Conservation (phyloP, 2,329 filamentous ascomycete species). For the Talaromyces sp. region DNA sequence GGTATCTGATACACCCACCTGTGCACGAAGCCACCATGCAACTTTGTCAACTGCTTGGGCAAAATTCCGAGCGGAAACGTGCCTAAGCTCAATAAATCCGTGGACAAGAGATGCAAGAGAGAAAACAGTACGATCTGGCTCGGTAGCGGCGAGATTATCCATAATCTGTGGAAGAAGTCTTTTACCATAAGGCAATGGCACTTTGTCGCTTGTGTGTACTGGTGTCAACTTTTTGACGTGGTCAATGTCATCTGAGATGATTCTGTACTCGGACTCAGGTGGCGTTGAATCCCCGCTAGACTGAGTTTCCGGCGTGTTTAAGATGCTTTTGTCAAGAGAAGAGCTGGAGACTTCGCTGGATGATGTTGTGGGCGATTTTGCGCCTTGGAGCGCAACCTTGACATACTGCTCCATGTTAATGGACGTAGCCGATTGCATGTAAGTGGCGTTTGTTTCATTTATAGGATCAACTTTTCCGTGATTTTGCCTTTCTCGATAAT, state of each 20-base stretch:
- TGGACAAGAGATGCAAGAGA: background rate
- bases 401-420: conserved; percentile 2
- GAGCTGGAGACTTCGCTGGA: background rate
- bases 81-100: background rate
- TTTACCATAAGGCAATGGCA: background rate
- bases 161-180: conserved; percentile 14
- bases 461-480: background rate
- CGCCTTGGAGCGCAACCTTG: background rate
- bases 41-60: conserved; percentile 7
- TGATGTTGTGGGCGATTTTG: background rate
- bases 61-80: background rate
- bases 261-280: background rate
- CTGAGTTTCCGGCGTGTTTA: background rate
- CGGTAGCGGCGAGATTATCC: conserved; percentile 1
- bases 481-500: conserved; percentile 8
- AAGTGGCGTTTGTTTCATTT: background rate
- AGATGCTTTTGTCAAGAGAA: background rate
- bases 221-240: background rate
- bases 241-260: background rate
- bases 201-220: background rate
- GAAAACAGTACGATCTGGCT: conserved; percentile 5
- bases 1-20: background rate
- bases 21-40: conserved; percentile 10
- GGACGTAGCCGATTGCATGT: background rate
- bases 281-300: background rate